phyloP scores from a whole-genome alignment of 768 basidiomycete genomes.

The Lentinula guzmanii region DNA sequence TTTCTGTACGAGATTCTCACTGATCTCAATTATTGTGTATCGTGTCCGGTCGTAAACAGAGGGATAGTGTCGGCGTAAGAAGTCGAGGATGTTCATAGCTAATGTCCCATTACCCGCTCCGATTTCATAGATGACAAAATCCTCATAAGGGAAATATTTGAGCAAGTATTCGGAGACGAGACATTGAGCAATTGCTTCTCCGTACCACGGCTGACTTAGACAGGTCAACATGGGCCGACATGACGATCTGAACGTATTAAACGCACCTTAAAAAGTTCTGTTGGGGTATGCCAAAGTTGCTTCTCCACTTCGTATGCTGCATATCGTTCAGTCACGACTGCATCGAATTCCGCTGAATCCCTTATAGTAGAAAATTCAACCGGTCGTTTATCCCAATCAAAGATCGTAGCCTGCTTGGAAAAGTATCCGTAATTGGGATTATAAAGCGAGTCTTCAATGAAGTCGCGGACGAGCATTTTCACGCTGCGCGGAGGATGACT shows the following conservation, averaged over 20 bases:
- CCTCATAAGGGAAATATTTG: slow-evolving; percentile 94
- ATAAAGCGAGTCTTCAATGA: slow-evolving; percentile 94
- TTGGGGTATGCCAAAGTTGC: slow-evolving; percentile 98
- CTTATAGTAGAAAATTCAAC: slow-evolving; percentile 69
- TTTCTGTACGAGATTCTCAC: slow-evolving; percentile 62
- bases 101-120: slow-evolving; percentile 98
- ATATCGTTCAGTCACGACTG: slow-evolving; percentile 74
- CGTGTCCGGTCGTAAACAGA: slow-evolving; percentile 91
- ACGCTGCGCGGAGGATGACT: slow-evolving; percentile 68
- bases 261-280: slow-evolving; percentile 91
- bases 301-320: slow-evolving; percentile 59
- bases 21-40: slow-evolving; percentile 96
- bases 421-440: slow-evolving; percentile 99
- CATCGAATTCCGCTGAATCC: slow-evolving; percentile 73
- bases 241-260: neutral
- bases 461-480: slow-evolving; percentile 94
- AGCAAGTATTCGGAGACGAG: slow-evolving; percentile 89
- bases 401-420: slow-evolving; percentile 87
- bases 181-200: slow-evolving; percentile 83
- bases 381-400: slow-evolving; percentile 51
- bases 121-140: slow-evolving; percentile 94
- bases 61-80: slow-evolving; percentile 69
- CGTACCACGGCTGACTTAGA: slow-evolving; percentile 79
- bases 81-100: slow-evolving; percentile 82
- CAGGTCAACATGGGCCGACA: neutral